Evolutionary conservation across 2,329 filamentous ascomycete species (phyloP), one percentile per base, ranked within the genome.

Genomic region (Sporothrix sp.): DNA sequence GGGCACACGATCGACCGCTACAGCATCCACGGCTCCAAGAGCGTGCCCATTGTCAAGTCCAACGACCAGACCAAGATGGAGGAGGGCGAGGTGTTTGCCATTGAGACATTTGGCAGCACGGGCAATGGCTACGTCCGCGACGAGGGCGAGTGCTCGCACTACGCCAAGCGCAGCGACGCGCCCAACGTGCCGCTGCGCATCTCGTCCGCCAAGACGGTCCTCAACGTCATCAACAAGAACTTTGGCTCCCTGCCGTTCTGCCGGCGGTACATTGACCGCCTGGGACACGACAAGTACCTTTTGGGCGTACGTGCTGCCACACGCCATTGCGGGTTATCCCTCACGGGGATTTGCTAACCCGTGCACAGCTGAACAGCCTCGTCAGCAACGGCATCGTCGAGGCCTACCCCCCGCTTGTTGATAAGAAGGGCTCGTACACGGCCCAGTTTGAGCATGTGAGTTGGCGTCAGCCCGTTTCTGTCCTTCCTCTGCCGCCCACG

Each of bases 271-370:
- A 74, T 97, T 54, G 90, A 96, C 68, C 84, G 90, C 50, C 69
- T 96, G n/a, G 90, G 91, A 23, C 87, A 94, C 66, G 88, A 96
- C 55, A 95, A 95, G 68, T 96, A 97, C 64, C 77, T 95, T 33
- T 75, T 95, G 7, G 90, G 90, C 40, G 86, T 91, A 72, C 66
- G 82, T 68, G 18, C 9, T 7, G 14, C 14, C 30, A 32, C 23
- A n/a, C 23, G 36, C 21, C 4, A 14, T 13, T 27, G 28, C 3
- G 16, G 16, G 11, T 48, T 13, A 21, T 38, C 8, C 16, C 21
- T 13, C n/a, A 13, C 44, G 10, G n/a, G n/a, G 27, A 27, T 33
- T 30, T 36, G 32, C 40, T 46, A 27, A 47, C 16, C 7, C 9
- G 2, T 5, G 4, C 8, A 4, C 57, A 89, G 84, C 72, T 96